Conservation (phyloP, 257 asterid species). For the Solanum pennellii region DNA sequence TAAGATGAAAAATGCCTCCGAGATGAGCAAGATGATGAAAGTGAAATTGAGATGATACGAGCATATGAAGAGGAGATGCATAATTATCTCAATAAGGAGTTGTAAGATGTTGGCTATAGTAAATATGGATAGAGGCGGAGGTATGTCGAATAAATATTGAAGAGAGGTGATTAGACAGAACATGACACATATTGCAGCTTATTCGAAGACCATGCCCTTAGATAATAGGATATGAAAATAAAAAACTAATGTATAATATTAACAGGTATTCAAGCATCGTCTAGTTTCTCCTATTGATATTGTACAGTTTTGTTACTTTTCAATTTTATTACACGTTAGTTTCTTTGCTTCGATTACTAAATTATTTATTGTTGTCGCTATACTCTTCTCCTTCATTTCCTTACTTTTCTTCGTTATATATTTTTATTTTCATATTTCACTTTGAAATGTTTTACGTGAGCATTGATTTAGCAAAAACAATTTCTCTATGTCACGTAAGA, state of each 20-base stretch:
- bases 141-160: background rate
- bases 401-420: background rate
- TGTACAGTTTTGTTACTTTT: background rate
- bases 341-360: background rate
- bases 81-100: background rate
- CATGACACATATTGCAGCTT: background rate
- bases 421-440: background rate
- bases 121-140: background rate
- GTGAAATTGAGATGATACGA: background rate
- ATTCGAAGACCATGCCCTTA: background rate
- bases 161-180: background rate
- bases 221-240: background rate
- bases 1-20: background rate
- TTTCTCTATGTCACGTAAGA: background rate
- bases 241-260: background rate
- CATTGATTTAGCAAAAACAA: too few species aligned
- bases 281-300: background rate
- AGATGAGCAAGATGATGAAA: background rate
- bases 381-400: background rate
- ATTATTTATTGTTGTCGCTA: background rate
- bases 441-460: too few species aligned
- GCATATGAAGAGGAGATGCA: background rate
- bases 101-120: background rate
- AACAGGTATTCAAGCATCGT: background rate
- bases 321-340: background rate